Percentiles rank a stretch among this genome's conserved stretches.
phyloP scores from a whole-genome alignment of 371 early-diverging fungal genomes.

The Rhizopus arrhizus region DNA sequence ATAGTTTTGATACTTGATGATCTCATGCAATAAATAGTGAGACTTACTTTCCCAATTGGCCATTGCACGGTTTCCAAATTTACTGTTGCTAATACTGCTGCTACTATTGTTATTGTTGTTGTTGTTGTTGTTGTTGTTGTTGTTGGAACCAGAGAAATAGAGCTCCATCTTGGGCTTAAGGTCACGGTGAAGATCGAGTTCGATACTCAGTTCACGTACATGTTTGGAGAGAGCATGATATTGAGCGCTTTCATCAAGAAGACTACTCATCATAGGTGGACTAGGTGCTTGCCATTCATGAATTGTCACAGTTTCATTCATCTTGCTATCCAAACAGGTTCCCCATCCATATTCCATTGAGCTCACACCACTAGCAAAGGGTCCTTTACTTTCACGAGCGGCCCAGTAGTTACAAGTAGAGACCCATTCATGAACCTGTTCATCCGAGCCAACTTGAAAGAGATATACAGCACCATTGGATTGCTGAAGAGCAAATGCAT shows the following conservation, averaged over 20 bases:
- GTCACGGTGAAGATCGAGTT: slow-evolving; percentile 46
- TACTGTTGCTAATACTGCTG: background rate
- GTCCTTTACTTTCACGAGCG: slow-evolving; percentile 84
- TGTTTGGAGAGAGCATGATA: slow-evolving; percentile 36
- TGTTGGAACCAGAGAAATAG: slow-evolving; percentile 32
- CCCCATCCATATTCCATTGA: slow-evolving; percentile 95
- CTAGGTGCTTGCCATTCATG: slow-evolving; percentile 45
- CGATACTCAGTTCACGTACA: slow-evolving; percentile 34
- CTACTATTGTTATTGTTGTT: no score
- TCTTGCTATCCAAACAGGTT: slow-evolving; percentile 38
- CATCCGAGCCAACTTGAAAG: slow-evolving; percentile 75
- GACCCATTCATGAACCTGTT: slow-evolving; percentile 83
- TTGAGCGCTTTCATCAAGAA: slow-evolving; percentile 38
- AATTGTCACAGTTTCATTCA: background rate
- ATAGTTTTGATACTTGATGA: slow-evolving; percentile 87
- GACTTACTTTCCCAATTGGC: slow-evolving; percentile 86
- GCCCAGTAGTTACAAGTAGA: slow-evolving; percentile 91
- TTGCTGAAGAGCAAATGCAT: slow-evolving; percentile 85
- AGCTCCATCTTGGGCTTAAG: slow-evolving; percentile 44
- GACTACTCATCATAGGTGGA: slow-evolving; percentile 40
- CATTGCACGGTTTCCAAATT: slow-evolving; percentile 65
- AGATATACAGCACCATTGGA: slow-evolving; percentile 80
- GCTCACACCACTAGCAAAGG: slow-evolving; percentile 80
- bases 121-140: no score
- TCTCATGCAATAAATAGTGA: slow-evolving; percentile 80